Conservation (phyloP, 345 rosid genomes). For the Isatis tinctoria region DNA sequence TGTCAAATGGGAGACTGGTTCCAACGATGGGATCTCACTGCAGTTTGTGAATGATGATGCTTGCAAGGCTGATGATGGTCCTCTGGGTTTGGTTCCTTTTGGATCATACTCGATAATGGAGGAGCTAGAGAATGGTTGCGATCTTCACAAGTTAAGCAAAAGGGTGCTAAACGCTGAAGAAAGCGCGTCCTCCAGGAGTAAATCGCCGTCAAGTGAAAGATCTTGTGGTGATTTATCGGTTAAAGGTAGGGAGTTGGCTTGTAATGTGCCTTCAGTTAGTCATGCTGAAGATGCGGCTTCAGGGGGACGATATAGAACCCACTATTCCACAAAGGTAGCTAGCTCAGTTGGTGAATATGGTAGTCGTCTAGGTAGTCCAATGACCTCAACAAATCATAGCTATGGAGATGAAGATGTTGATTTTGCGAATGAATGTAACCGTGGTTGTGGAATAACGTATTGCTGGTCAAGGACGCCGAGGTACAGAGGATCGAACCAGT, state of each 20-base stretch:
- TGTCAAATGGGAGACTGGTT: conserved; percentile 83
- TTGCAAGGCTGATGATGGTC: conserved; percentile 23
- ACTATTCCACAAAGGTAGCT: conserved; percentile 14
- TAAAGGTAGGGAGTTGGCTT: conserved; percentile 35
- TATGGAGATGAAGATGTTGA: conserved; percentile 57
- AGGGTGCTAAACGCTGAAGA: conserved; percentile 8
- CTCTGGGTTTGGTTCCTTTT: conserved; percentile 27
- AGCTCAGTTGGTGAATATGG: conserved; percentile 49
- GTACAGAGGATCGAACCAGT: conserved; percentile 56
- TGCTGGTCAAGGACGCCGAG: conserved; percentile 90
- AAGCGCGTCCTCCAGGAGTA: conserved; percentile 23
- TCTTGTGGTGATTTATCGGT: conserved; percentile 26
- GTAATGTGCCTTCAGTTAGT: conserved; percentile 27
- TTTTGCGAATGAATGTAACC: conserved; percentile 30
- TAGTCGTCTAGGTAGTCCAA: conserved; percentile 53
- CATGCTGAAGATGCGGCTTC: conserved; percentile 50
- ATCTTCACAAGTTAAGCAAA: conserved; percentile 21
- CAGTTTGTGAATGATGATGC: conserved; percentile 38
- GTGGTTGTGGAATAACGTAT: conserved; percentile 67
- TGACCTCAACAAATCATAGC: conserved; percentile 45
- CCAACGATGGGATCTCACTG: conserved; percentile 65
- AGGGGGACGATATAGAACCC: conserved; percentile 25
- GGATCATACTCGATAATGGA: conserved; percentile 31
- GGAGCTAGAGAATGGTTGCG: conserved; percentile 38
- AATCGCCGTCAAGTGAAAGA: conserved; percentile 29